phyloP scores from a whole-genome alignment of 441 rosid species.

The Populus trichocarpa region DNA sequence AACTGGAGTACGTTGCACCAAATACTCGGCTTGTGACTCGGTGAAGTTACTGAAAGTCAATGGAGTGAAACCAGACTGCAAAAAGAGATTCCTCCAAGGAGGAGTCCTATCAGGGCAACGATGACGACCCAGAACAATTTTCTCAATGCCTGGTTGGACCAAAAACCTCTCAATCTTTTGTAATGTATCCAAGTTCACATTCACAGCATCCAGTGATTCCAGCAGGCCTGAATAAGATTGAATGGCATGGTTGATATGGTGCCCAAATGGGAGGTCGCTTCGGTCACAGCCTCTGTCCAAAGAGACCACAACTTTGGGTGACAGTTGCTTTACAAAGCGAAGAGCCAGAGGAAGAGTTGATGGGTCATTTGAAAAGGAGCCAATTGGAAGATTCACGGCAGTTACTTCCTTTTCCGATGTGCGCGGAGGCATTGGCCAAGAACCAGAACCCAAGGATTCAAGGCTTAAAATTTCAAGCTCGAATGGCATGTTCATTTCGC shows the following conservation, averaged over 20 bases:
- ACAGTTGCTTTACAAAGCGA: constrained; percentile 55
- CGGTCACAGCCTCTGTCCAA: constrained; percentile 51
- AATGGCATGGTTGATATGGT: constrained; percentile 45
- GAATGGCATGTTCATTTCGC: constrained; percentile 42
- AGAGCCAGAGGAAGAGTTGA: constrained; percentile 39
- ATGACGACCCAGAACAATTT: constrained; percentile 39
- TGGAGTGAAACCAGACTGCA: constrained; percentile 52
- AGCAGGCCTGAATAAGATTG: constrained; percentile 45
- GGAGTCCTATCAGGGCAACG: constrained; percentile 36
- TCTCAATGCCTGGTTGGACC: constrained; percentile 53
- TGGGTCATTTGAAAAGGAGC: constrained; percentile 41
- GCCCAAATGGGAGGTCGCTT: constrained; percentile 49
- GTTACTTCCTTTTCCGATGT: constrained; percentile 36
- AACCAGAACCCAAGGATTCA: constrained; percentile 39
- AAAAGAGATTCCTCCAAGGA: constrained; percentile 39
- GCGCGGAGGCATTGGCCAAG: constrained; percentile 31
- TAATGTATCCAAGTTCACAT: constrained; percentile 35
- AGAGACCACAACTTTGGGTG: constrained; percentile 58
- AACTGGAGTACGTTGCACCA: constrained; percentile 49
- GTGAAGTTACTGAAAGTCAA: constrained; percentile 54
- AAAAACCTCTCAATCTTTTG: constrained; percentile 62
- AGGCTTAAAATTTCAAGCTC: constrained; percentile 52
- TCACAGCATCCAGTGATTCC: constrained; percentile 59
- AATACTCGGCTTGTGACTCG: constrained; percentile 62
- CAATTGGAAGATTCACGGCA: constrained; percentile 59